Evolutionary conservation across 2,329 filamentous ascomycete species (phyloP).

Genomic region (Aspergillus sp.): DNA sequence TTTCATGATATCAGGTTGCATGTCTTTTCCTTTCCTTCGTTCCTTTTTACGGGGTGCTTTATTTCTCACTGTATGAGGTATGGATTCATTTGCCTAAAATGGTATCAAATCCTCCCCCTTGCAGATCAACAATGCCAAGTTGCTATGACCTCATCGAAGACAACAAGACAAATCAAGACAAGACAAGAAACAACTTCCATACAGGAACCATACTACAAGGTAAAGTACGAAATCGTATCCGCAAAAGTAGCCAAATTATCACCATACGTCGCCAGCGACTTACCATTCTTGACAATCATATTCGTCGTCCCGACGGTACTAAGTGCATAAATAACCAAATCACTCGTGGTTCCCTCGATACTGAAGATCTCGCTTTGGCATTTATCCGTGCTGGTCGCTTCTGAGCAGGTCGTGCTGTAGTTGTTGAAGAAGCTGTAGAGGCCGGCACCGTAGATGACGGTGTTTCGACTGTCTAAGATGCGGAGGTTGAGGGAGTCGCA

Average conservation of each 20-base stretch:
- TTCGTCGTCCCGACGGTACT: slow-evolving; percentile 44
- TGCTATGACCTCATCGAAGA: no score
- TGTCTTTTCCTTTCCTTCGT: no score
- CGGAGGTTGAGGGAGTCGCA: slow-evolving; percentile 47
- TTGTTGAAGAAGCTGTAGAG: slow-evolving; percentile 54
- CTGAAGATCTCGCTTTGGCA: slow-evolving; percentile 50
- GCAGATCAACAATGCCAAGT: no score
- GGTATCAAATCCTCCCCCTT: no score
- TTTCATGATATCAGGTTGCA: no score
- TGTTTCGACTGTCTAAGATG: slow-evolving; percentile 39
- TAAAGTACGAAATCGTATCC: slow-evolving; percentile 40
- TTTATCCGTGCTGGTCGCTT: slow-evolving; percentile 30
- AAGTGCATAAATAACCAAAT: slow-evolving; percentile 41
- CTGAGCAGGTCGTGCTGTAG: slow-evolving; percentile 43
- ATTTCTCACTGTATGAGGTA: no score
- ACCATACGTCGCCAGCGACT: slow-evolving; percentile 37
- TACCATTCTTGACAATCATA: slow-evolving; percentile 43
- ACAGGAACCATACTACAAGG: slow-evolving; percentile 7
- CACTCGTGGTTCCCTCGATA: slow-evolving; percentile 35
- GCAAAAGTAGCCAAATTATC: slow-evolving; percentile 46
- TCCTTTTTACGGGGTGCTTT: no score
- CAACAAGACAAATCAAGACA: no score
- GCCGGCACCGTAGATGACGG: slow-evolving; percentile 49
- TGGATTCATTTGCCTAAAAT: no score
- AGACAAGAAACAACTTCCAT: no score